Evolutionary conservation across 306 rosid species (phyloP).

Genomic region (Cicer judaicum): DNA sequence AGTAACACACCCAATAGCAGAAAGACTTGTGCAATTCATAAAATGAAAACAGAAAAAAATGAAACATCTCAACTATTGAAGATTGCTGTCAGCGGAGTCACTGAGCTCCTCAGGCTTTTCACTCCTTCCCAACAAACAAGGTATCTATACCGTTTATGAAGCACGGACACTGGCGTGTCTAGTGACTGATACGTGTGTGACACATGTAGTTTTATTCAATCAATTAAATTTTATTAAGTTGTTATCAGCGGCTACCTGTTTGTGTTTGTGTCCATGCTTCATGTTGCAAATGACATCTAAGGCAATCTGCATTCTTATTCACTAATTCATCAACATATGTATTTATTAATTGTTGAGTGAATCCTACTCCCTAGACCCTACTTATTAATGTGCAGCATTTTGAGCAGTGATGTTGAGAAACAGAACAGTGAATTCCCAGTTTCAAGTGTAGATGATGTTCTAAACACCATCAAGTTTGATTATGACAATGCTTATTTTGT

Average conservation of each 20-base stretch:
- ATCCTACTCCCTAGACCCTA: not conserved
- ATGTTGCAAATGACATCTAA: not conserved
- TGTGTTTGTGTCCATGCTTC: not conserved
- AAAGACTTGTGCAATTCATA: slow-evolving; percentile 23
- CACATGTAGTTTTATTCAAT: not conserved
- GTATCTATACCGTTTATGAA: slow-evolving; percentile 24
- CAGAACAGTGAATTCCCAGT: slow-evolving; percentile 50
- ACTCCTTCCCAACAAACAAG: slow-evolving; percentile 55
- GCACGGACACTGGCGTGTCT: not conserved
- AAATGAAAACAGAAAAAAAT: slow-evolving; percentile 41
- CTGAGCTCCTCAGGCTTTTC: slow-evolving; percentile 73
- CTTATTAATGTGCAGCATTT: slow-evolving; percentile 36
- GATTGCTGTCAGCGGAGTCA: slow-evolving; percentile 70
- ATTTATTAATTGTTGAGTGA: slow-evolving; percentile 21
- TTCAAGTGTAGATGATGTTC: slow-evolving; percentile 69
- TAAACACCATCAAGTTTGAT: slow-evolving; percentile 61
- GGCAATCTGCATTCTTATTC: not conserved
- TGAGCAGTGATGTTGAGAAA: slow-evolving; percentile 40
- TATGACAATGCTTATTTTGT: slow-evolving; percentile 76
- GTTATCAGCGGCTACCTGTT: not conserved
- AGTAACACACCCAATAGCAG: slow-evolving; percentile 37
- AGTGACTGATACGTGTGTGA: not conserved
- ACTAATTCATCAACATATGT: not conserved
- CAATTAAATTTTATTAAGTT: not conserved
- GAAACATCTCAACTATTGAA: slow-evolving; percentile 64